A percentile compares a stretch with the other conserved stretches of the same genome.
phyloP scores from a whole-genome alignment of 805 yeast species.

The Pichia membranifaciens region DNA sequence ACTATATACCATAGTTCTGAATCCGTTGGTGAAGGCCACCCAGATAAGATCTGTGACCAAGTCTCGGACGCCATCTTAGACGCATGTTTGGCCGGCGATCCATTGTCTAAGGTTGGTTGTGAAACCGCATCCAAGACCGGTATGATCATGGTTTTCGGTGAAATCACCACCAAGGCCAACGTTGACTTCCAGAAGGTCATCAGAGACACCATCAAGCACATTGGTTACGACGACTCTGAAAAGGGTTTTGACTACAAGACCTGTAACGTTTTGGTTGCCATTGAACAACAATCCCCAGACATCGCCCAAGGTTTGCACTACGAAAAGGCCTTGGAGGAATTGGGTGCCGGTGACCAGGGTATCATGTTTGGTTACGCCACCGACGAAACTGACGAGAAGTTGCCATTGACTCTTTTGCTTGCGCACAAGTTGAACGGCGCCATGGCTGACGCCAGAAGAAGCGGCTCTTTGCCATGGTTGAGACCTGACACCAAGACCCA shows the following conservation, averaged over 20 bases:
- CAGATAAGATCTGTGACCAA: slow-evolving; percentile 97
- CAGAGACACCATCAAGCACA: slow-evolving; percentile 97
- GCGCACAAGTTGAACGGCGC: slow-evolving; percentile 96
- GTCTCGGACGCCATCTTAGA: slow-evolving; percentile 97
- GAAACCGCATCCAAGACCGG: slow-evolving; percentile 99
- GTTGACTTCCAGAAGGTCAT: slow-evolving; percentile 96
- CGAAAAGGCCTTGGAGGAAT: slow-evolving; percentile 90
- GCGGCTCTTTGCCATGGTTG: slow-evolving; percentile 90
- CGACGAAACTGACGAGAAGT: slow-evolving; percentile 95
- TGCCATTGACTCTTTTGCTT: slow-evolving; percentile 90
- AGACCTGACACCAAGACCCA: slow-evolving; percentile 99
- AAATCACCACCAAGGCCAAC: slow-evolving; percentile 93
- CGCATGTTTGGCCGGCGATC: slow-evolving; percentile 94
- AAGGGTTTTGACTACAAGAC: slow-evolving; percentile 99
- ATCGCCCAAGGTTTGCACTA: slow-evolving; percentile 99
- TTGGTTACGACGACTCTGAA: slow-evolving; percentile 92
- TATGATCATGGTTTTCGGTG: slow-evolving; percentile 99
- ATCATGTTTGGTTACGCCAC: slow-evolving; percentile 99
- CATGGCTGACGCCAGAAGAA: slow-evolving; percentile 95
- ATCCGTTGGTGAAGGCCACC: slow-evolving; percentile 93
- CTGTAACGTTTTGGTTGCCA: slow-evolving; percentile 97
- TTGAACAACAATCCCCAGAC: slow-evolving; percentile 99
- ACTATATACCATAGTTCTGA: slow-evolving; percentile 63
- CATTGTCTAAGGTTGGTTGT: slow-evolving; percentile 97
- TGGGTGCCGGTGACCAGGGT: slow-evolving; percentile 99